phyloP scores from a whole-genome alignment of 2,329 filamentous ascomycete genomes.

The Cyclaneusma minus region DNA sequence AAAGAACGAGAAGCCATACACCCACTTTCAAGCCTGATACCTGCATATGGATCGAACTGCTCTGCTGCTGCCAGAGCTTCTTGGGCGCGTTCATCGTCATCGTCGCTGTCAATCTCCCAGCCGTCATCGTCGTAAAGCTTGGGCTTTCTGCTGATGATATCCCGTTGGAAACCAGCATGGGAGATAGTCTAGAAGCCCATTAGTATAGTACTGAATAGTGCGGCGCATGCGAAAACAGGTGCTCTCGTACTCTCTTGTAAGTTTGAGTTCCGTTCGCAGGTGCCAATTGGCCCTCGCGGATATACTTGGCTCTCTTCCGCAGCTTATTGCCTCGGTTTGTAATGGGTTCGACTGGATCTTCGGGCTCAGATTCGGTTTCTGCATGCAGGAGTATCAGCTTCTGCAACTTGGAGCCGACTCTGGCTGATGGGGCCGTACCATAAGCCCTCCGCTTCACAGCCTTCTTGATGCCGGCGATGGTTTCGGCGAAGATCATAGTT shows the following conservation, averaged over 20 bases:
- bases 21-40: constrained; percentile 56
- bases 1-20: constrained; percentile 5
- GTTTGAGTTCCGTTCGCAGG: constrained; percentile 48
- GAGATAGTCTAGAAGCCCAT: constrained; percentile 42
- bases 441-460: constrained; percentile 48
- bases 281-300: constrained; percentile 54
- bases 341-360: constrained; percentile 52
- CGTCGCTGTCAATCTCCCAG: constrained; percentile 58
- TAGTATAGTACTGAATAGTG: constrained; percentile 6
- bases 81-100: constrained; percentile 47
- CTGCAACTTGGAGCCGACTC: constrained; percentile 13
- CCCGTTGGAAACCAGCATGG: constrained; percentile 56
- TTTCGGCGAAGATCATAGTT: constrained; percentile 48
- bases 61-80: constrained; percentile 47
- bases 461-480: constrained; percentile 52
- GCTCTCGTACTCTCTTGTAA: constrained; percentile 51
- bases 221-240: background rate
- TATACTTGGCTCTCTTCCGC: constrained; percentile 58
- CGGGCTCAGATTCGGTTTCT: constrained; percentile 71
- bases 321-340: constrained; percentile 69
- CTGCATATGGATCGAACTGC: constrained; percentile 60
- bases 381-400: constrained; percentile 8
- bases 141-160: constrained; percentile 61
- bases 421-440: constrained; percentile 25
- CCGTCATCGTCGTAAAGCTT: constrained; percentile 62